phyloP scores from a whole-genome alignment of 495 filamentous ascomycete genomes.

The Talaromyces liani region DNA sequence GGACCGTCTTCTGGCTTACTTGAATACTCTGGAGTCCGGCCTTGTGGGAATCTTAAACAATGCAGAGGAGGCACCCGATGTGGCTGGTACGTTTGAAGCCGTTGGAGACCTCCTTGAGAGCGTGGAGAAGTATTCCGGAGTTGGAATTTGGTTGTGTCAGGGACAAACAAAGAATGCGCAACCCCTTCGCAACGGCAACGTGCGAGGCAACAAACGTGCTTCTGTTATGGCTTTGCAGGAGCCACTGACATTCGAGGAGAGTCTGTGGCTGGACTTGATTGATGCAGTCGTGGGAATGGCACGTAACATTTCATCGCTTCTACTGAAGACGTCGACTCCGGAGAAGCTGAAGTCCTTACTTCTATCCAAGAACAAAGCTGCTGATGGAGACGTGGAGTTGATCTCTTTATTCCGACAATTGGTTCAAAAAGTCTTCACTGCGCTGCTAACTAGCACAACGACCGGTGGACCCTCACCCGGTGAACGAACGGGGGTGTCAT shows the following conservation, averaged over 20 bases:
- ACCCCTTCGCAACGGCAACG: slow-evolving; percentile 19
- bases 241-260: slow-evolving; percentile 67
- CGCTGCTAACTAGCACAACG: slow-evolving; percentile 66
- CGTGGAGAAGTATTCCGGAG: slow-evolving; percentile 78
- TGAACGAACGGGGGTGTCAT: slow-evolving; percentile 57
- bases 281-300: slow-evolving; percentile 77
- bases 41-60: slow-evolving; percentile 63
- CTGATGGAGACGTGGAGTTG: slow-evolving; percentile 31
- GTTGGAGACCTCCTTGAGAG: slow-evolving; percentile 57
- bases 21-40: slow-evolving; percentile 70
- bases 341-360: not conserved
- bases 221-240: slow-evolving; percentile 42
- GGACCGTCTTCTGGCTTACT: slow-evolving; percentile 69
- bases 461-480: slow-evolving; percentile 22
- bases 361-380: not conserved
- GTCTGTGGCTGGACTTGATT: slow-evolving; percentile 86
- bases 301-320: slow-evolving; percentile 43
- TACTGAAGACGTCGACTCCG: not conserved
- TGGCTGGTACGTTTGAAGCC: slow-evolving; percentile 44
- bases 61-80: slow-evolving; percentile 46
- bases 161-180: slow-evolving; percentile 67
- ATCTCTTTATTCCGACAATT: slow-evolving; percentile 60
- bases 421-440: slow-evolving; percentile 86
- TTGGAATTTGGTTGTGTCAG: slow-evolving; percentile 94
- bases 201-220: slow-evolving; percentile 28